Conservation (phyloP, 106 monocot genomes). For the Apostasia shenzhenica region DNA sequence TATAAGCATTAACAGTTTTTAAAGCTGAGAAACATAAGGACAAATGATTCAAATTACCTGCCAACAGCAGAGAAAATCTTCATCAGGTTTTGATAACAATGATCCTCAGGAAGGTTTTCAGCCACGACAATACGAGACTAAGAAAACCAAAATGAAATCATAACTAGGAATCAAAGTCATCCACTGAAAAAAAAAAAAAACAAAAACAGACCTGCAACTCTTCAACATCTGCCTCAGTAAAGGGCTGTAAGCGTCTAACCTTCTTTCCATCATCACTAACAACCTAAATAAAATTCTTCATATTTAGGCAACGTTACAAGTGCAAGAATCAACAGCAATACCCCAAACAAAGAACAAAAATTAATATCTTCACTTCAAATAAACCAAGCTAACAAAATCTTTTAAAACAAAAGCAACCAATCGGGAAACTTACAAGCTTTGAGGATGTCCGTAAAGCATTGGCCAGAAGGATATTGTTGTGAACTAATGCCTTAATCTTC, state of each 20-base stretch:
- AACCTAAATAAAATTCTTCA: constrained; percentile 27
- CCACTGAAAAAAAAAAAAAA: not conserved
- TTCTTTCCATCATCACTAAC: constrained; percentile 98
- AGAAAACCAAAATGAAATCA: constrained; percentile 1
- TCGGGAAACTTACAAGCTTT: constrained; percentile 69
- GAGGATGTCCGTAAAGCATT: constrained; percentile 74
- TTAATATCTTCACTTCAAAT: not conserved
- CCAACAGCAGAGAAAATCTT: constrained; percentile 90
- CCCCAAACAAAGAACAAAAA: not conserved
- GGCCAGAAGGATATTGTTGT: constrained; percentile 65
- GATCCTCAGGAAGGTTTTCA: constrained; percentile 98
- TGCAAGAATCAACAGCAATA: not conserved
- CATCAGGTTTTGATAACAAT: constrained; percentile 88
- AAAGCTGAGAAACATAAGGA: not conserved
- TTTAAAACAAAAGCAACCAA: not conserved
- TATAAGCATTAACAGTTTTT: not conserved
- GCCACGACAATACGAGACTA: constrained; percentile 94
- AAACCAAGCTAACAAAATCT: not conserved
- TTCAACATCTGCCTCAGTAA: constrained; percentile 78
- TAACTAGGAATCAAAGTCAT: not conserved
- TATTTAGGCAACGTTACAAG: constrained; percentile 3
- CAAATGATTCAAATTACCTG: constrained; percentile 34
- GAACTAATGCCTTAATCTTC: constrained; percentile 90
- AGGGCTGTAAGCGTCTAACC: constrained; percentile 68
- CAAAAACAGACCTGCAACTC: constrained; percentile 40